phyloP scores from a whole-genome alignment of 305 asterid species.

The Withania somnifera region DNA sequence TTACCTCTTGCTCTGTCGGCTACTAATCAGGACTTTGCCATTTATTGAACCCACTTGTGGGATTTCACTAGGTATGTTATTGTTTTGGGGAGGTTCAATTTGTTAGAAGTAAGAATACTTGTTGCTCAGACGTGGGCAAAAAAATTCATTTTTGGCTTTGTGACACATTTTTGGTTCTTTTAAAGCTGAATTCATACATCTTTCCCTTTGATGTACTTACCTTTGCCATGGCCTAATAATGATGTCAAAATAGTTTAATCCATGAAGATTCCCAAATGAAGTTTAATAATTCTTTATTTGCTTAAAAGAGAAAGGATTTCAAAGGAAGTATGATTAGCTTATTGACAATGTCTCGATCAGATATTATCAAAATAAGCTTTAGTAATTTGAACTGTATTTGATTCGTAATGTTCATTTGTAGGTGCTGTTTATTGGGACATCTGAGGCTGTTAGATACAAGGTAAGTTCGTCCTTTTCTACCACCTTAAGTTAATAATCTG shows the following conservation, averaged over 20 bases:
- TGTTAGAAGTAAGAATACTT: neutral
- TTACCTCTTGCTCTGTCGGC: neutral
- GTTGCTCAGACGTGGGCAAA: neutral
- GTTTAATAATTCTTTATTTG: no score
- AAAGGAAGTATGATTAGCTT: neutral
- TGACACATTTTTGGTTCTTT: neutral
- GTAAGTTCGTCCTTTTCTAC: slow-evolving; percentile 9
- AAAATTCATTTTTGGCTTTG: neutral
- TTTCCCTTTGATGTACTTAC: neutral
- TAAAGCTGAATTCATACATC: neutral
- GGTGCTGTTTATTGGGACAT: slow-evolving; percentile 71
- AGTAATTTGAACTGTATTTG: neutral
- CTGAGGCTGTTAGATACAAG: slow-evolving; percentile 58
- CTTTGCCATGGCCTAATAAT: neutral
- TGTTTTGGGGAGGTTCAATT: neutral
- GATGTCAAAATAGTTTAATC: neutral
- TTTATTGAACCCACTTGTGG: neutral
- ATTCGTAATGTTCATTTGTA: slow-evolving; percentile 18
- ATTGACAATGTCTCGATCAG: neutral
- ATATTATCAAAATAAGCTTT: neutral
- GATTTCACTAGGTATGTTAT: no score
- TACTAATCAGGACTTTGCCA: neutral
- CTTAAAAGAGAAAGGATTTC: no score
- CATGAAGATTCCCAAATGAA: neutral
- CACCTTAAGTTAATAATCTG: neutral